Evolutionary conservation across 139 green algal species (phyloP), one percentile per base, ranked within the genome.

Genomic region (Edaphochlamys debaryana): DNA sequence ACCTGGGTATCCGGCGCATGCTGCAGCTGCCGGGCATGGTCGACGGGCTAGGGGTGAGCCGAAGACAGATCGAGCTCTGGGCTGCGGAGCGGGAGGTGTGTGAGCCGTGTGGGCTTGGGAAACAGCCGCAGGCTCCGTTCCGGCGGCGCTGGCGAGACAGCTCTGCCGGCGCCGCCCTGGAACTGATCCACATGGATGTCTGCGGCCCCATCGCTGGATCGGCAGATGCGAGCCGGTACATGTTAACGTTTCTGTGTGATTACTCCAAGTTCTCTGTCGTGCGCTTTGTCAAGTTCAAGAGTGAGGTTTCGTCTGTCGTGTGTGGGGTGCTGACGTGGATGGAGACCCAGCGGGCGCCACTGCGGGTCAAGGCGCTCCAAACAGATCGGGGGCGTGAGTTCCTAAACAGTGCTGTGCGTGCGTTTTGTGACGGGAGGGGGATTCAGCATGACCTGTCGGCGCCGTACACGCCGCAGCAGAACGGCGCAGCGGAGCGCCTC

Each of bases 391-490:
- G 80, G 15, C 30, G 40, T 3, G 80, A 86, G 70, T 86, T 66
- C 70, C 19, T 45, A 2, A 71, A 71, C 27, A 68, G 15, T 20
- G 34, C 27, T 1, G n/a, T 80, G 4, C 4, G 32, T 27, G 9
- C 19, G 2, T 79, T 45, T 30, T 87, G 42, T 72, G 4, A 4
- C 7, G 50, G 42, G n/a, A 40, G 71, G 19, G 85, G 85, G 29
- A 86, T 89, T 54, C 27, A 63, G 27, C 71, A 86, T n/a, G 36
- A 84, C 25, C 37, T 25, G 17, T 76, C 62, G 11, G 77, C 81
- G n/a, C 52, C 78, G 1, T 89, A 84, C 79, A 89, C 79, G 19
- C 85, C 79, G 0, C 60, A 86, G 66, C 85, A 89, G 72, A 86
- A 86, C 38, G 85, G 85, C 41, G 52, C 29, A 3, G 85, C 79